These are phyloP conservation scores for Trametes meyenii DNA, from an alignment of 768 basidiomycete species.

Conservation along the genomic window DNA sequence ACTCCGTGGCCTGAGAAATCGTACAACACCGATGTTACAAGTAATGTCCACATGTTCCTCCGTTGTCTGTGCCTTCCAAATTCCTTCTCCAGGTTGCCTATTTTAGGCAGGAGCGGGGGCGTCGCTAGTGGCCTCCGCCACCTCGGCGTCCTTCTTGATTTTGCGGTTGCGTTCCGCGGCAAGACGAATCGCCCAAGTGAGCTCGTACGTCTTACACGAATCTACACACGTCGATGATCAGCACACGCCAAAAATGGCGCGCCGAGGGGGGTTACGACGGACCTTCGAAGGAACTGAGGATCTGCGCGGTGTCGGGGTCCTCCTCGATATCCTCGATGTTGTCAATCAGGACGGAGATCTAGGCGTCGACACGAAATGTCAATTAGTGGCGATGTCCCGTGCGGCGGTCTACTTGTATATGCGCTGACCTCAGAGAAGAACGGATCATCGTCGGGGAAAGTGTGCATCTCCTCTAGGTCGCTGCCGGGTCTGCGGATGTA, in stretches of 20 bases:
- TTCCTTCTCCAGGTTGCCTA: neutral
- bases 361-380: neutral
- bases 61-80: neutral
- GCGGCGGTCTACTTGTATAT: neutral
- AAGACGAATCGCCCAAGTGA: conserved; percentile 91
- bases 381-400: neutral
- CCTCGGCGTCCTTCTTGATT: conserved; percentile 17
- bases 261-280: conserved; percentile 14
- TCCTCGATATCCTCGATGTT: conserved; percentile 89
- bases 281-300: conserved; percentile 88
- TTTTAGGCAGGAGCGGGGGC: neutral
- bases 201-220: conserved; percentile 85
- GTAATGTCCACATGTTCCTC: too few species aligned
- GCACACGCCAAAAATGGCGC: neutral
- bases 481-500: conserved; percentile 84
- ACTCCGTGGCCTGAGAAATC: too few species aligned
- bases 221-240: conserved; percentile 45
- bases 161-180: conserved; percentile 70
- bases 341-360: conserved; percentile 85
- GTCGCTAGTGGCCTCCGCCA: neutral
- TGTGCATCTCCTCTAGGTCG: conserved; percentile 69
- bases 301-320: conserved; percentile 76
- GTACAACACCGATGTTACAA: too few species aligned
- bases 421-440: conserved; percentile 82
- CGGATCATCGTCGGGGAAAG: conserved; percentile 83